Evolutionary conservation across 164 flowering plant genomes (phyloP).

Genomic region (Magnolia officinalis): DNA sequence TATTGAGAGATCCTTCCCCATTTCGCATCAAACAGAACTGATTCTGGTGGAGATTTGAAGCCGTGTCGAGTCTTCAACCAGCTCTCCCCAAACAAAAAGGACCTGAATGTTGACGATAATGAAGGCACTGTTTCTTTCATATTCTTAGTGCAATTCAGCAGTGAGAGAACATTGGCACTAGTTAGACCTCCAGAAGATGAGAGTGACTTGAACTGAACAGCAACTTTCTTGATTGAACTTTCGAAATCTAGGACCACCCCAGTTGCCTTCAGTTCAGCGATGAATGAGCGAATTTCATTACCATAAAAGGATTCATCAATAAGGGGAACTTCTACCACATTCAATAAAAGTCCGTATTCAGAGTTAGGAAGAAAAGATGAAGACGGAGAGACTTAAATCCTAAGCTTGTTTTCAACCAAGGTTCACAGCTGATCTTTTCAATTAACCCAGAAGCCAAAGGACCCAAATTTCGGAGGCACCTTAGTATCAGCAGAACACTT

Average conservation of each 20-base stretch:
- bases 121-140: neutral
- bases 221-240: neutral
- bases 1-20: constrained; percentile 15
- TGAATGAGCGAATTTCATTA: neutral
- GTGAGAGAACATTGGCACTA: neutral
- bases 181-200: neutral
- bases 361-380: neutral
- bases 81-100: neutral
- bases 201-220: neutral
- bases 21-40: constrained; percentile 10
- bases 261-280: neutral
- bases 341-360: neutral
- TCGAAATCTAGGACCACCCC: neutral
- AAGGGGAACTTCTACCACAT: constrained; percentile 17
- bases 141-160: neutral
- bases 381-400: constrained; percentile 22
- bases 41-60: constrained; percentile 33
- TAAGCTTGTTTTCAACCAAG: constrained; percentile 37
- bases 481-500: neutral
- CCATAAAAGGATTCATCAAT: constrained; percentile 40
- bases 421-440: constrained; percentile 15
- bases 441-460: constrained; percentile 13
- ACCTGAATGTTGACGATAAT: neutral
- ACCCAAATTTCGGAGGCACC: neutral
- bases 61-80: constrained; percentile 21